Percentiles rank a stretch among this genome's conserved stretches.
Evolutionary conservation across 768 basidiomycete genomes (phyloP).

Genomic region (Tricholomella constricta): DNA sequence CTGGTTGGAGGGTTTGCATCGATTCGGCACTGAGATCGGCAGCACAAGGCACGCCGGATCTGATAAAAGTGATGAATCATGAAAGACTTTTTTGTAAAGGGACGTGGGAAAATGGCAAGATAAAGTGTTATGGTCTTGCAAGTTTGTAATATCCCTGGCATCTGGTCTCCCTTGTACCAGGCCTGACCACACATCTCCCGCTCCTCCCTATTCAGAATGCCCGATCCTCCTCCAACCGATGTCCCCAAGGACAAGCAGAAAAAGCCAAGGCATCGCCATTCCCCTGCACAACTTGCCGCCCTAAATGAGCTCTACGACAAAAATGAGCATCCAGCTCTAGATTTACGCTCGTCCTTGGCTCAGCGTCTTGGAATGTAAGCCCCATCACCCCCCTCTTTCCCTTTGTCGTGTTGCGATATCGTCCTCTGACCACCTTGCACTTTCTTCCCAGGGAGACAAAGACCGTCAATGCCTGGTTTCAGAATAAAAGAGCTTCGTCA

Average conservation of each 20-base stretch:
- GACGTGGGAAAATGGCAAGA: slow-evolving; percentile 29
- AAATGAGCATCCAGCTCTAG: slow-evolving; percentile 73
- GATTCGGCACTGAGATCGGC: neutral
- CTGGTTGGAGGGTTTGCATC: no score
- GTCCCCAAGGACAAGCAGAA: slow-evolving; percentile 51
- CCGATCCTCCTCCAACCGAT: slow-evolving; percentile 25
- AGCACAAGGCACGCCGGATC: slow-evolving; percentile 11
- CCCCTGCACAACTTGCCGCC: slow-evolving; percentile 68
- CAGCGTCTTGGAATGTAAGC: slow-evolving; percentile 77
- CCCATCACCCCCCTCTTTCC: slow-evolving; percentile 16
- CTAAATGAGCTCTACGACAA: slow-evolving; percentile 79
- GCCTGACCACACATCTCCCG: slow-evolving; percentile 26
- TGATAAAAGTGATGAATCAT: slow-evolving; percentile 15
- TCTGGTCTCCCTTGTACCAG: slow-evolving; percentile 15
- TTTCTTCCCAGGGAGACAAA: slow-evolving; percentile 67
- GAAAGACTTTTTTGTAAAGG: slow-evolving; percentile 25
- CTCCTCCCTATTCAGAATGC: slow-evolving; percentile 31
- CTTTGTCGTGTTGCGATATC: slow-evolving; percentile 9
- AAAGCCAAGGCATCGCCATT: slow-evolving; percentile 81
- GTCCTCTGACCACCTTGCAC: slow-evolving; percentile 12
- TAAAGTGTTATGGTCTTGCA: slow-evolving; percentile 22
- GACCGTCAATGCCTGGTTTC: slow-evolving; percentile 86
- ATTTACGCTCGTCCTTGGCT: slow-evolving; percentile 67
- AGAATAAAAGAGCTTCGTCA: slow-evolving; percentile 82
- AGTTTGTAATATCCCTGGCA: slow-evolving; percentile 25